A percentile compares a stretch with the other conserved stretches of the same genome.
Evolutionary conservation across 805 yeast species (phyloP).

Genomic region (Wickerhamiella azymoides): DNA sequence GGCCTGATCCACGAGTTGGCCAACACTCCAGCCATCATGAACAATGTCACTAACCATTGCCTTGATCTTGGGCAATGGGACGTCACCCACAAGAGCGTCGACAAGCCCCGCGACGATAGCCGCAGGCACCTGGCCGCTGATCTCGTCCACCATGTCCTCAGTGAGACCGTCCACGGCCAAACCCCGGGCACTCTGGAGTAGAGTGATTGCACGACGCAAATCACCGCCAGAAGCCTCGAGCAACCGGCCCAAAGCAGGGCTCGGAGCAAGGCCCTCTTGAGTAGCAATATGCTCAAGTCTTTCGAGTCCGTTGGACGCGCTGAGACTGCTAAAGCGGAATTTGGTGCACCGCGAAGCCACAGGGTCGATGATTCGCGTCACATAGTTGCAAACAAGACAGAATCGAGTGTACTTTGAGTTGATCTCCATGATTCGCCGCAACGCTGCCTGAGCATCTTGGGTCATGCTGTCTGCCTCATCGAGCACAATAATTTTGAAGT

Average conservation of each 20-base stretch:
- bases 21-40: slow-evolving; percentile 66
- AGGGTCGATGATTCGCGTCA: slow-evolving; percentile 93
- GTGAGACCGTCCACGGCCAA: slow-evolving; percentile 37
- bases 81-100: slow-evolving; percentile 21
- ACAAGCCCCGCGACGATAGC: slow-evolving; percentile 32
- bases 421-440: slow-evolving; percentile 65
- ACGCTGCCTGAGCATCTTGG: slow-evolving; percentile 82
- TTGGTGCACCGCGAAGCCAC: slow-evolving; percentile 93
- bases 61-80: slow-evolving; percentile 14
- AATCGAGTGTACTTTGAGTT: slow-evolving; percentile 74
- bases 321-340: slow-evolving; percentile 74
- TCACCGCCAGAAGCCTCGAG: slow-evolving; percentile 76
- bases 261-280: slow-evolving; percentile 30
- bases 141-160: slow-evolving; percentile 40
- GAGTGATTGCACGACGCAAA: slow-evolving; percentile 82
- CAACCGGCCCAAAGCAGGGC: slow-evolving; percentile 48
- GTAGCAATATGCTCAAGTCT: slow-evolving; percentile 52
- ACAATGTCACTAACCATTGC: slow-evolving; percentile 37
- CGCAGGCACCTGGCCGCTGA: slow-evolving; percentile 62
- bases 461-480: slow-evolving; percentile 98
- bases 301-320: slow-evolving; percentile 50
- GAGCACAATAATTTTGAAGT: slow-evolving; percentile 71
- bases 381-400: slow-evolving; percentile 90
- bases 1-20: slow-evolving; percentile 54
- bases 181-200: slow-evolving; percentile 57